phyloP scores from a whole-genome alignment of 164 flowering plant genomes.

The Houttuynia cordata region DNA sequence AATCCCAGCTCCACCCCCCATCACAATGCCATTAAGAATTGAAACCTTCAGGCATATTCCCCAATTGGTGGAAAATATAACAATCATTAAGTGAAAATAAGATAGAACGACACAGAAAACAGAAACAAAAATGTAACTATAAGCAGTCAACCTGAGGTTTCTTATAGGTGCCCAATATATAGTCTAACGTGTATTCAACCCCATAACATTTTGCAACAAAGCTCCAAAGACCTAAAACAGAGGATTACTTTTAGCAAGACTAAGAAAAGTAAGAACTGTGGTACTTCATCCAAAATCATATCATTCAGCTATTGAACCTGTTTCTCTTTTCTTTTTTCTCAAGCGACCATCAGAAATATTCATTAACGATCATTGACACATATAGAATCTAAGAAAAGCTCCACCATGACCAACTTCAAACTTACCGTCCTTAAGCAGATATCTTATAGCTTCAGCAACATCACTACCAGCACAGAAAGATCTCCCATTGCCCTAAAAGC shows the following conservation, averaged over 20 bases:
- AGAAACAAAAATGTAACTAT: neutral
- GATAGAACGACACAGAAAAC: neutral
- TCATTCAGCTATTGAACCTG: no score
- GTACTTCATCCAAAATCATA: neutral
- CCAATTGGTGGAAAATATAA: no score
- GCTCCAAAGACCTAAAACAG: conserved; percentile 21
- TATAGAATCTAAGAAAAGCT: no score
- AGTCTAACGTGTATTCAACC: conserved; percentile 19
- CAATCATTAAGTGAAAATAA: neutral
- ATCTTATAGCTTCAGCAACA: conserved; percentile 8
- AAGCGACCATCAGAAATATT: neutral
- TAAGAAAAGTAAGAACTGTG: neutral
- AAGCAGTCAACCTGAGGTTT: conserved; percentile 22
- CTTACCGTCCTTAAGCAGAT: conserved; percentile 23
- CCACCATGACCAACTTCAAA: neutral
- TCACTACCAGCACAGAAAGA: conserved; percentile 24
- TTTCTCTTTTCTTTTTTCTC: no score
- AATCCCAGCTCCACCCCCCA: conserved; percentile 95
- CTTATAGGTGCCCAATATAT: conserved; percentile 32
- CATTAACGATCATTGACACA: no score
- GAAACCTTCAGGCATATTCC: conserved; percentile 51
- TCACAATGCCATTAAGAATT: conserved; percentile 83
- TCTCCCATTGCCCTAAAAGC: conserved; percentile 51
- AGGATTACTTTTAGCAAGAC: neutral
- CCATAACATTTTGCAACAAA: conserved; percentile 17